These are phyloP conservation scores for Plantago major DNA, from an alignment of 257 asterid genomes.

Conservation along the genomic window DNA sequence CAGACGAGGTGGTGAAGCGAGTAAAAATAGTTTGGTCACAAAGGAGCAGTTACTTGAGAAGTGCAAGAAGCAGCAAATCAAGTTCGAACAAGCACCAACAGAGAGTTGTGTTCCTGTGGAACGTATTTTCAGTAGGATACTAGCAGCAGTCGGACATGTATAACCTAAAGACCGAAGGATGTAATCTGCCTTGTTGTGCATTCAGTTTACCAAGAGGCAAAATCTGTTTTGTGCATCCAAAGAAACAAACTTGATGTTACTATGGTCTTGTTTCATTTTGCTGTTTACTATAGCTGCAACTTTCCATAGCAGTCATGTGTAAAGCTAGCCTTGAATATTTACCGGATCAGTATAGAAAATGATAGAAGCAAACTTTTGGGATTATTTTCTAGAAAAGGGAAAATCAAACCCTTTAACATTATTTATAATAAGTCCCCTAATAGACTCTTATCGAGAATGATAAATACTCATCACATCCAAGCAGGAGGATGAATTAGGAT, in stretches of 20 bases:
- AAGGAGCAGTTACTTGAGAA: constrained; percentile 20
- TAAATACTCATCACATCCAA: neutral
- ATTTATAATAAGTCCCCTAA: neutral
- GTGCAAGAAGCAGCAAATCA: constrained; percentile 1
- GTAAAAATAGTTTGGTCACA: constrained; percentile 6
- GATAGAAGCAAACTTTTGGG: neutral
- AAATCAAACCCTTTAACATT: neutral
- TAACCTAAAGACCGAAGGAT: neutral
- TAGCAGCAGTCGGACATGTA: constrained; percentile 32
- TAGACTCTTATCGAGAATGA: neutral
- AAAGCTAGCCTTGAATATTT: no score
- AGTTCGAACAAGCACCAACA: constrained; percentile 14
- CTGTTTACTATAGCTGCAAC: no score
- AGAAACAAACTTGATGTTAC: no score
- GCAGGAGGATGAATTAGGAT: neutral
- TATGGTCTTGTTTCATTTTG: no score
- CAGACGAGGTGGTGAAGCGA: constrained; percentile 8
- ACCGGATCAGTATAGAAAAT: no score
- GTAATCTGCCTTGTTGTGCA: neutral
- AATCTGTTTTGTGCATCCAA: neutral
- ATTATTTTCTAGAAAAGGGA: neutral
- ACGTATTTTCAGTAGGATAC: constrained; percentile 36
- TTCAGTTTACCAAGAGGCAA: neutral
- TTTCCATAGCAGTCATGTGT: no score
- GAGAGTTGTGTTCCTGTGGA: constrained; percentile 52